Conservation (phyloP, 805 yeast species). For the Huiozyma sinensis region DNA sequence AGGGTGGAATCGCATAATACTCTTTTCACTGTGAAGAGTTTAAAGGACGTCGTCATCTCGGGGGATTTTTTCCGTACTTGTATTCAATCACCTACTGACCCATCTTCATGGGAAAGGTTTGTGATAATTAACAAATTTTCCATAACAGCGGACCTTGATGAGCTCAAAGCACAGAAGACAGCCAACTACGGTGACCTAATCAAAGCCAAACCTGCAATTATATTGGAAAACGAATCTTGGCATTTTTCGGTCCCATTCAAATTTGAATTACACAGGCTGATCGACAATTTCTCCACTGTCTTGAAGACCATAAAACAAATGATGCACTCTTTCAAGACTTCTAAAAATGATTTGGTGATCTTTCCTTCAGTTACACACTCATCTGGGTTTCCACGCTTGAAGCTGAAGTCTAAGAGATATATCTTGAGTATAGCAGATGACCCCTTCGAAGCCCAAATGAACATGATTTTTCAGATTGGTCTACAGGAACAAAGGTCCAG, state of each 20-base stretch:
- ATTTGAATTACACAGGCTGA: constrained; percentile 64
- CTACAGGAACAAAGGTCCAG: constrained; percentile 53
- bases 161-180: constrained; percentile 17
- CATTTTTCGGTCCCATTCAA: constrained; percentile 59
- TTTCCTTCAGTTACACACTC: constrained; percentile 30
- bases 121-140: constrained; percentile 30
- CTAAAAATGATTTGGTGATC: constrained; percentile 30
- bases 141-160: constrained; percentile 22
- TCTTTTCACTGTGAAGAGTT: constrained; percentile 11
- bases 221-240: constrained; percentile 32
- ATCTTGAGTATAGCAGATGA: constrained; percentile 73
- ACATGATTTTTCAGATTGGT: constrained; percentile 57
- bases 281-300: constrained; percentile 64
- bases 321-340: constrained; percentile 36
- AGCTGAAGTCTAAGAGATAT: constrained; percentile 44
- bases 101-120: constrained; percentile 41
- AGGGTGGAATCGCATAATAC: constrained; percentile 35
- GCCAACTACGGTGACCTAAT: constrained; percentile 3
- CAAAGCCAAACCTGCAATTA: constrained; percentile 26
- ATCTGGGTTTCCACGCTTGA: constrained; percentile 47
- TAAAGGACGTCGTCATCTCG: constrained; percentile 14
- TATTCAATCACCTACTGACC: constrained; percentile 41
- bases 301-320: constrained; percentile 59
- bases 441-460: constrained; percentile 72
- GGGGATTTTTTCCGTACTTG: constrained; percentile 34